Base-by-base conservation (phyloP, 2,329 filamentous ascomycete species). In the Pseudogymnoascus sp. region DNA sequence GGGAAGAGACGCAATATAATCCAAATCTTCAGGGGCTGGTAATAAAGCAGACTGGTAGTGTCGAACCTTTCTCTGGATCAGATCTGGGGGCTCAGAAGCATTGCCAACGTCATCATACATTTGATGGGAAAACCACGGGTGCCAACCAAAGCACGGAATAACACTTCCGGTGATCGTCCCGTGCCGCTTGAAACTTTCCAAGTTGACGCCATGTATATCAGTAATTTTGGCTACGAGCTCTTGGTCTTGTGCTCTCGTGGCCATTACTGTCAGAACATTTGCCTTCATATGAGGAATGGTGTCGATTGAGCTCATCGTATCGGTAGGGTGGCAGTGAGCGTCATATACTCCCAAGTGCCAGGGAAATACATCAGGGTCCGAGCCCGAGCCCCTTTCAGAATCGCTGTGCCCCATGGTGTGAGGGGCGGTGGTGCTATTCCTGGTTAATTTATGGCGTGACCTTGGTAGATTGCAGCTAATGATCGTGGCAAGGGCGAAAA, bases 121-220 rank as follows among this genome's bases (percentile, higher is more conserved):
- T 67, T 90, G 86, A 73, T 93, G 80, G 1, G 89, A 88, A 74
- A 93, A 93, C 90, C 90, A 95, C 0, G 90, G 90, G 72, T 95
- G 90, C 89, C 90, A 93, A 19, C 90, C 90, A 75, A 93, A 93
- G n/a, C 86, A 85, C 0, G 90, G 88, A 3, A 93, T 69, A 24
- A 87, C 72, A 64, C 78, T 79, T 64, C 78, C 75, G 24, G 8
- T 31, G 26, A 61, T 11, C 14, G 21, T 61, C 26, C 21, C 35
- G 62, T 67, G 61, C 13, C 53, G 62, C 24, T 66, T 62, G 59
- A 60, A 37, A 31, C 50, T n/a, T 6, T 61, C 24, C 21, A 42
- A 40, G 26, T 66, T 56, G 59, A 88, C 71, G 37, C 82, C 82
- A 68, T 86, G 79, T 13, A 77, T 70, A 3, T 79, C 76, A 31